Evolutionary conservation across 805 yeast species (phyloP).

Genomic region (Priceomyces fermenticarens): DNA sequence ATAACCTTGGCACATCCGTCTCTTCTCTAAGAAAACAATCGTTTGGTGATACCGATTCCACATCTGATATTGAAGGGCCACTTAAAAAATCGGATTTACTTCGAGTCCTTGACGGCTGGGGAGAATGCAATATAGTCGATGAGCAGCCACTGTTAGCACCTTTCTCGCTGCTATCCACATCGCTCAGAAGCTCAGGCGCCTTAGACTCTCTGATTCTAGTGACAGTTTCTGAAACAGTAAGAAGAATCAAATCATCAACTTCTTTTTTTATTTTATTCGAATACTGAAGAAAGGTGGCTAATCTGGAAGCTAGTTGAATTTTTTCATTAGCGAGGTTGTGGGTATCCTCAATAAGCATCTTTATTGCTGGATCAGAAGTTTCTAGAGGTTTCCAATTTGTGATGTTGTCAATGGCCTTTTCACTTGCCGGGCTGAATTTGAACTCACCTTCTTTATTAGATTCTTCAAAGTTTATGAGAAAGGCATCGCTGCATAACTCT

Average conservation of each 20-base stretch:
- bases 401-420: conserved; percentile 49
- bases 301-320: conserved; percentile 64
- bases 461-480: conserved; percentile 58
- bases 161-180: conserved; percentile 15
- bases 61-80: conserved; percentile 10
- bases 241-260: conserved; percentile 65
- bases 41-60: conserved; percentile 42
- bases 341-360: conserved; percentile 64
- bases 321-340: conserved; percentile 58
- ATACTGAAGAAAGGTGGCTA: conserved; percentile 71
- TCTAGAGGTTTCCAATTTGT: conserved; percentile 45
- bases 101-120: conserved; percentile 32
- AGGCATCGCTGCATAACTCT: conserved; percentile 72
- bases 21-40: conserved; percentile 34
- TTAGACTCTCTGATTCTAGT: conserved; percentile 45
- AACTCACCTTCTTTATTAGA: conserved; percentile 32
- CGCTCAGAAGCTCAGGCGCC: conserved; percentile 12
- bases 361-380: conserved; percentile 63
- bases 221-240: conserved; percentile 62
- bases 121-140: conserved; percentile 21
- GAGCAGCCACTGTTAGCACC: conserved; percentile 7
- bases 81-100: conserved; percentile 21
- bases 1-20: conserved; percentile 5
- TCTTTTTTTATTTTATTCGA: conserved; percentile 75
- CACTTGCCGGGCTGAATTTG: conserved; percentile 58